Evolutionary conservation across 164 flowering plant genomes (phyloP).

Genomic region (Platanus orientalis): DNA sequence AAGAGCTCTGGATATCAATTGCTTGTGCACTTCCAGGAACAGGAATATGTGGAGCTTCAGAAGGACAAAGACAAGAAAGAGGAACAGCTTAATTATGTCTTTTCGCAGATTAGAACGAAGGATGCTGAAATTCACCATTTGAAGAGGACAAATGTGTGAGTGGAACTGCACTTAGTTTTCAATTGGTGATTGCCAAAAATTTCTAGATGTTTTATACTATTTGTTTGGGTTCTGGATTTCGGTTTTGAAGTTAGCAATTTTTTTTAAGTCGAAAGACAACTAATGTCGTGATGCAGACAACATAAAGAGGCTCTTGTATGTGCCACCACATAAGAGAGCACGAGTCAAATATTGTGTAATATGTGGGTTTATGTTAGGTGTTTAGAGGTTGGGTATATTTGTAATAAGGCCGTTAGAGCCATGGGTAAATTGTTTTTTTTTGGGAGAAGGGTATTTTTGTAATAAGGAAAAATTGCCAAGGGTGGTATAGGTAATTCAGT

Average conservation of each 20-base stretch:
- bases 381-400: too few species aligned
- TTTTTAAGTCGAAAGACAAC: not conserved
- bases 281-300: too few species aligned
- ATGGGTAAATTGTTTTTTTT: too few species aligned
- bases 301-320: too few species aligned
- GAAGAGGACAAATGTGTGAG: constrained; percentile 36
- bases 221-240: not conserved
- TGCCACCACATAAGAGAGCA: too few species aligned
- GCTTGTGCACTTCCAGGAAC: constrained; percentile 41
- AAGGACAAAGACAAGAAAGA: constrained; percentile 50
- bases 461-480: too few species aligned
- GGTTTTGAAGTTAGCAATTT: not conserved
- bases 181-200: not conserved
- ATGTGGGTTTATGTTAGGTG: too few species aligned
- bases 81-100: constrained; percentile 34
- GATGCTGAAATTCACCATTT: constrained; percentile 15
- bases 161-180: constrained; percentile 7
- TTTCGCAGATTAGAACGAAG: constrained; percentile 26
- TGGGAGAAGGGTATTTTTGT: too few species aligned
- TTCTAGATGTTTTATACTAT: not conserved
- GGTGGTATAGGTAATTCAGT: too few species aligned
- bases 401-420: too few species aligned
- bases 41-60: constrained; percentile 49
- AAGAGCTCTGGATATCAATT: constrained; percentile 3
- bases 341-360: too few species aligned